Evolutionary conservation across 441 rosid genomes (phyloP).

Genomic region (Euphorbia celastroides): DNA sequence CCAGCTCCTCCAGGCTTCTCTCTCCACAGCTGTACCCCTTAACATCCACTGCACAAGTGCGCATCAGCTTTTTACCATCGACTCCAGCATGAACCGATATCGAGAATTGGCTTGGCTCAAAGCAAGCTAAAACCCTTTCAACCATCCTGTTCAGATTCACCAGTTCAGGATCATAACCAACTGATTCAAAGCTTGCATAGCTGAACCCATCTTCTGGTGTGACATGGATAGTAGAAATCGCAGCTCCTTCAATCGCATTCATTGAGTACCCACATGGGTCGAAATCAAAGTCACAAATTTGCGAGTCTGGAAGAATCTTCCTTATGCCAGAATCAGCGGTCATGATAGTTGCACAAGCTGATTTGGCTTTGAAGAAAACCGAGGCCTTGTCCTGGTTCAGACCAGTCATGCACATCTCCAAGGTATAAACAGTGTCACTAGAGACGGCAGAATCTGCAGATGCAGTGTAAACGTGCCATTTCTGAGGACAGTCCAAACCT

Average conservation of each 20-base stretch:
- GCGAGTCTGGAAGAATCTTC: constrained; percentile 56
- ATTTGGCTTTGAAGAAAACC: constrained; percentile 51
- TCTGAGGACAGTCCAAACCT: constrained; percentile 34
- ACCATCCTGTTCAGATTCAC: constrained; percentile 38
- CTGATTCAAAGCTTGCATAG: constrained; percentile 80
- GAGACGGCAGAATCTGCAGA: constrained; percentile 29
- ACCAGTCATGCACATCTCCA: constrained; percentile 89
- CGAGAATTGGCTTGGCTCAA: constrained; percentile 56
- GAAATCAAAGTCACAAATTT: constrained; percentile 70
- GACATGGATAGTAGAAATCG: constrained; percentile 70
- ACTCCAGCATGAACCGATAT: constrained; percentile 50
- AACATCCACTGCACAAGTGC: constrained; percentile 32
- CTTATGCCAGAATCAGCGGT: constrained; percentile 65
- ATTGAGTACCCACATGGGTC: constrained; percentile 89
- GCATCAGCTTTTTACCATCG: constrained; percentile 18
- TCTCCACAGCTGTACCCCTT: constrained; percentile 50
- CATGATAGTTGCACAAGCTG: constrained; percentile 48
- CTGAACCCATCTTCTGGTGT: constrained; percentile 85
- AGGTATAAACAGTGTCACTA: constrained; percentile 42
- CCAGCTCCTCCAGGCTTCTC: constrained; percentile 52
- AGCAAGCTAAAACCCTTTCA: constrained; percentile 57
- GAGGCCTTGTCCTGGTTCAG: constrained; percentile 49
- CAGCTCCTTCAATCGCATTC: constrained; percentile 66
- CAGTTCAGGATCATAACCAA: constrained; percentile 43
- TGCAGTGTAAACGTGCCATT: constrained; percentile 84